These are phyloP conservation scores for Macrotyloma uniflorum DNA, from an alignment of 306 rosid species.

Conservation along the genomic window DNA sequence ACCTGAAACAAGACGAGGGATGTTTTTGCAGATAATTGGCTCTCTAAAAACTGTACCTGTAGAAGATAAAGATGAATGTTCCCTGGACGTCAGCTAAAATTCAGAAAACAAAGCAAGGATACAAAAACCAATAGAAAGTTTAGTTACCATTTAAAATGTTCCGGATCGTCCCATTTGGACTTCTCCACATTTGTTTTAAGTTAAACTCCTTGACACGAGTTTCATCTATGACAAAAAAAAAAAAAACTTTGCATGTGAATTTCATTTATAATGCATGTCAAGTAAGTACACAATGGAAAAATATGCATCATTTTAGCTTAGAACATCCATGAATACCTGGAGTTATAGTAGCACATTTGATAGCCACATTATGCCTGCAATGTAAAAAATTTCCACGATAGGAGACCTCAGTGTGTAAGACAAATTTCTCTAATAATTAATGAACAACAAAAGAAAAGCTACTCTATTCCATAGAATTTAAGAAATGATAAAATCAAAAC, in stretches of 20 bases:
- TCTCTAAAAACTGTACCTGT: constrained; percentile 98
- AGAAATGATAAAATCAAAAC: neutral
- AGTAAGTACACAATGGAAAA: constrained; percentile 3
- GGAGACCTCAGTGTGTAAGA: neutral
- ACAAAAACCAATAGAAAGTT: constrained; percentile 31
- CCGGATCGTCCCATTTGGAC: constrained; percentile 98
- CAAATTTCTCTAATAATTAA: neutral
- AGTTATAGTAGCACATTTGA: constrained; percentile 97
- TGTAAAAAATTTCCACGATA: neutral
- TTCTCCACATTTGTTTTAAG: constrained; percentile 92
- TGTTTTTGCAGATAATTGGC: constrained; percentile 89
- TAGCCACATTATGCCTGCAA: constrained; percentile 92
- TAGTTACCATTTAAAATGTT: constrained; percentile 87
- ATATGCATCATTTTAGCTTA: neutral
- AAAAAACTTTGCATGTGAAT: constrained; percentile 33
- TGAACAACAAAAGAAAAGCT: neutral
- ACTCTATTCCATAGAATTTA: constrained; percentile 17
- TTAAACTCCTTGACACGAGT: constrained; percentile 82
- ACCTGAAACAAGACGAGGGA: constrained; percentile 98
- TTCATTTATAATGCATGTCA: constrained; percentile 31
- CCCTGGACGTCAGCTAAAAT: neutral
- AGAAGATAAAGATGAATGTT: constrained; percentile 16
- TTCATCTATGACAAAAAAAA: constrained; percentile 66
- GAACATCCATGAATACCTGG: constrained; percentile 66
- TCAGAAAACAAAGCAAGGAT: constrained; percentile 20